A percentile compares a stretch with the other conserved stretches of the same genome.
phyloP scores from a whole-genome alignment of 352 stramenopile genomes.

The Pythium graminicola region DNA sequence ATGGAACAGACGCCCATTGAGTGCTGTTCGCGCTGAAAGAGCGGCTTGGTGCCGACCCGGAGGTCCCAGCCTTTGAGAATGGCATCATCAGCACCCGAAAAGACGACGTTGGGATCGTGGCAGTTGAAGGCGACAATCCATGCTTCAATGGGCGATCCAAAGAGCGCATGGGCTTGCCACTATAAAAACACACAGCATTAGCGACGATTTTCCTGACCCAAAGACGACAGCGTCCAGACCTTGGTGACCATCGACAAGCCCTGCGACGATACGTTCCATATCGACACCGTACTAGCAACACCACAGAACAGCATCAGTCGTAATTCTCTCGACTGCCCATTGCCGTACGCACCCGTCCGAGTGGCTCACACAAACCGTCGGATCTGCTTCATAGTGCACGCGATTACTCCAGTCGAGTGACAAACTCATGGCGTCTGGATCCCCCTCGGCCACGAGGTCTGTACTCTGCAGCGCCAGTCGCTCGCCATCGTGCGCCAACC shows the following conservation, averaged over 20 bases:
- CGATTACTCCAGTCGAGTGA: constrained; percentile 85
- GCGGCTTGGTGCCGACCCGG: constrained; percentile 29
- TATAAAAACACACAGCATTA: constrained; percentile 12
- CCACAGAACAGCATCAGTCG: constrained; percentile 6
- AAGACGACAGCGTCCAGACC: constrained; percentile 20
- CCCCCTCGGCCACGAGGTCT: constrained; percentile 29
- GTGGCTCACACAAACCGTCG: constrained; percentile 71
- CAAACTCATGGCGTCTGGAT: constrained; percentile 59
- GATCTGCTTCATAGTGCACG: constrained; percentile 35
- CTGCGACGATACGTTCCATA: constrained; percentile 40
- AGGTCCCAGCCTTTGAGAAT: constrained; percentile 76
- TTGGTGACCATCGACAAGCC: constrained; percentile 34
- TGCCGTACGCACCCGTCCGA: constrained; percentile 65
- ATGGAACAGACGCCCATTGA: constrained; percentile 83
- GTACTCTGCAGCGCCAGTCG: constrained; percentile 27
- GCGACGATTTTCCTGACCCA: neutral
- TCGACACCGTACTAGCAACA: constrained; percentile 30
- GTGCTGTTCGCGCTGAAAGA: constrained; percentile 60
- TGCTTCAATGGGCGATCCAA: constrained; percentile 67
- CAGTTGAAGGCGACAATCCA: constrained; percentile 82
- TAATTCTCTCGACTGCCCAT: constrained; percentile 2
- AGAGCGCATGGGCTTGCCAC: constrained; percentile 73
- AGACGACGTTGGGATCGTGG: constrained; percentile 68
- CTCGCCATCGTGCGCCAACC: constrained; percentile 22
- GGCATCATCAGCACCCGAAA: constrained; percentile 76